phyloP scores from a whole-genome alignment of 768 basidiomycete species.

The Cystobasidium tubakii region DNA sequence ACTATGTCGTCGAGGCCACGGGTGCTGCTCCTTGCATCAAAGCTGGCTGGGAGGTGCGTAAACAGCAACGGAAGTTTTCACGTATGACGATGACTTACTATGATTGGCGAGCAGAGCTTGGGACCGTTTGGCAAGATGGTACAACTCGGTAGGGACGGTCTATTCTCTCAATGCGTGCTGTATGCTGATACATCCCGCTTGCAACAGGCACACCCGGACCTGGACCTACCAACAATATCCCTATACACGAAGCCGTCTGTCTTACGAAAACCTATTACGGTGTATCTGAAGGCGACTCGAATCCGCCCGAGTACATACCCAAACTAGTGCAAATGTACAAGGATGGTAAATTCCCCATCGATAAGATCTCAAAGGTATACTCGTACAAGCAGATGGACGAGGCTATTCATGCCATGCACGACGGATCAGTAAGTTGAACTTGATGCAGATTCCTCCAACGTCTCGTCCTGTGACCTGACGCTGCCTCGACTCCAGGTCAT shows the following conservation, averaged over 20 bases:
- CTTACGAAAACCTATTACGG: conserved; percentile 32
- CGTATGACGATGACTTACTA: not conserved
- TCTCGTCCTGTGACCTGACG: too few species aligned
- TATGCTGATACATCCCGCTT: too few species aligned
- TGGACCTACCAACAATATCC: conserved; percentile 24
- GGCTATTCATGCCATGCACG: conserved; percentile 42
- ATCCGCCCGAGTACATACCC: conserved; percentile 44
- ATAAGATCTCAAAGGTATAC: conserved; percentile 43
- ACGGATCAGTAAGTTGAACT: conserved; percentile 19
- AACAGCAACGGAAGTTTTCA: not conserved
- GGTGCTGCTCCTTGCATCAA: conserved; percentile 39
- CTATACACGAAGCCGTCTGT: conserved; percentile 25
- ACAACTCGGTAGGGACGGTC: not conserved
- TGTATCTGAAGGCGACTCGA: conserved; percentile 41
- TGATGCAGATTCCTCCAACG: too few species aligned
- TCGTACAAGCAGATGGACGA: conserved; percentile 43
- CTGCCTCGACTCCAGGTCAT: too few species aligned
- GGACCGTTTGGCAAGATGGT: conserved; percentile 35
- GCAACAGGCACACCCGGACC: conserved; percentile 18
- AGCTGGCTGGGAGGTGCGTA: conserved; percentile 36
- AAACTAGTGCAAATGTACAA: conserved; percentile 42
- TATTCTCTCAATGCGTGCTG: too few species aligned
- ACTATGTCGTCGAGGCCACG: conserved; percentile 41
- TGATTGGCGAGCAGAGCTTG: not conserved
- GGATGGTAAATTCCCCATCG: conserved; percentile 46